Conservation (phyloP, 306 rosid genomes). For the Oemleria cerasiformis region DNA sequence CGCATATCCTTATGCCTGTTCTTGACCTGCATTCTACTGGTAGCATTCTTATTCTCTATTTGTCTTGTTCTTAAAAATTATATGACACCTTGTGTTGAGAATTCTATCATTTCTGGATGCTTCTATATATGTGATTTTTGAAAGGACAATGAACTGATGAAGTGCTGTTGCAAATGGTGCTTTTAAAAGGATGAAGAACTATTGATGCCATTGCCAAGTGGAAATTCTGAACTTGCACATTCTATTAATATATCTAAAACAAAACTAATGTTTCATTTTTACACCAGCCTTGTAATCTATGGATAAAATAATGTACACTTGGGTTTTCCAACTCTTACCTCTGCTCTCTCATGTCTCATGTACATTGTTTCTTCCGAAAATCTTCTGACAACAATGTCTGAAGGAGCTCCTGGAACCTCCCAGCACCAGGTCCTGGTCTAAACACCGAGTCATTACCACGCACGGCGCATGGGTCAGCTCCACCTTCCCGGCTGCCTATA, state of each 20-base stretch:
- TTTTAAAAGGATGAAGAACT: no score
- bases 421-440: slow-evolving; percentile 75
- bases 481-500: slow-evolving; percentile 47
- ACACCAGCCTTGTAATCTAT: slow-evolving; percentile 36
- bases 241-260: slow-evolving; percentile 19
- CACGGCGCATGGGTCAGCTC: slow-evolving; percentile 72
- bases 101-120: no score
- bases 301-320: slow-evolving; percentile 58
- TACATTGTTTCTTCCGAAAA: slow-evolving; percentile 59
- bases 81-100: no score
- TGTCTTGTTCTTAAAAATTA: no score
- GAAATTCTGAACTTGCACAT: slow-evolving; percentile 27
- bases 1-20: no score
- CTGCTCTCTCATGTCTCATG: slow-evolving; percentile 52
- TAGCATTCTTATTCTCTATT: no score
- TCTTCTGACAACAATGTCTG: slow-evolving; percentile 59
- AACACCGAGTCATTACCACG: slow-evolving; percentile 68
- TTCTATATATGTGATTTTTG: no score
- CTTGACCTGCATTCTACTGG: no score
- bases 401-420: slow-evolving; percentile 60
- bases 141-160: no score
- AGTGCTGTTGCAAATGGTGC: no score
- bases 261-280: slow-evolving; percentile 37
- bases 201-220: slow-evolving; percentile 32
- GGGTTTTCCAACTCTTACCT: slow-evolving; percentile 26